phyloP scores from a whole-genome alignment of 495 filamentous ascomycete genomes.

The Neurospora sp. region DNA sequence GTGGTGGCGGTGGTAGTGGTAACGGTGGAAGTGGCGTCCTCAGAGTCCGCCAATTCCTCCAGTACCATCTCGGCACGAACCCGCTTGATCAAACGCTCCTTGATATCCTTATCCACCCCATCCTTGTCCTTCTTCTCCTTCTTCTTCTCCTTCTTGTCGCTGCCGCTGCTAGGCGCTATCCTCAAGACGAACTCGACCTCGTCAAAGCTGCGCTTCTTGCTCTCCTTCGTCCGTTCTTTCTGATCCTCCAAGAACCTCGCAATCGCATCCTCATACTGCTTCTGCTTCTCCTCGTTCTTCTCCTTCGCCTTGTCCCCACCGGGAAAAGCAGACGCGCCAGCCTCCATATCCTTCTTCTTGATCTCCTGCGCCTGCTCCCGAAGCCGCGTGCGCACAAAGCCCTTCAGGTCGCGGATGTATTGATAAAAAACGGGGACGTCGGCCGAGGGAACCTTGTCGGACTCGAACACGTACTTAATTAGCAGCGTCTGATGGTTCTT shows the following conservation, averaged over 20 bases:
- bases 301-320: conserved; percentile 32
- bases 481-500: conserved; percentile 76
- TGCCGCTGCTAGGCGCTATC: conserved; percentile 10
- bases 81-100: conserved; percentile 36
- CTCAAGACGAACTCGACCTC: conserved; percentile 38
- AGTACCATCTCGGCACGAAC: conserved; percentile 40
- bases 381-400: conserved; percentile 51
- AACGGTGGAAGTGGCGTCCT: conserved; percentile 16
- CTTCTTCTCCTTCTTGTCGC: neutral
- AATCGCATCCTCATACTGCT: conserved; percentile 47
- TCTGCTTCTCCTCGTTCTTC: conserved; percentile 31
- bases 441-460: conserved; percentile 50
- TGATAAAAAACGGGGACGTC: conserved; percentile 53
- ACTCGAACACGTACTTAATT: conserved; percentile 69
- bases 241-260: conserved; percentile 28
- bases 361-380: conserved; percentile 51
- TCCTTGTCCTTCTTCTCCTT: neutral
- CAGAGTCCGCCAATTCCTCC: conserved; percentile 34
- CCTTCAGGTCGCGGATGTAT: conserved; percentile 65
- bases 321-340: conserved; percentile 29
- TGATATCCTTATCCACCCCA: conserved; percentile 27
- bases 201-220: conserved; percentile 28
- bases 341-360: conserved; percentile 38
- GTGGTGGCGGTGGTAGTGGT: conserved; percentile 14
- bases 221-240: conserved; percentile 11